Evolutionary conservation across 2,329 filamentous ascomycete species (phyloP), one percentile per base, ranked within the genome.

Genomic region (Lanzia echinophila): DNA sequence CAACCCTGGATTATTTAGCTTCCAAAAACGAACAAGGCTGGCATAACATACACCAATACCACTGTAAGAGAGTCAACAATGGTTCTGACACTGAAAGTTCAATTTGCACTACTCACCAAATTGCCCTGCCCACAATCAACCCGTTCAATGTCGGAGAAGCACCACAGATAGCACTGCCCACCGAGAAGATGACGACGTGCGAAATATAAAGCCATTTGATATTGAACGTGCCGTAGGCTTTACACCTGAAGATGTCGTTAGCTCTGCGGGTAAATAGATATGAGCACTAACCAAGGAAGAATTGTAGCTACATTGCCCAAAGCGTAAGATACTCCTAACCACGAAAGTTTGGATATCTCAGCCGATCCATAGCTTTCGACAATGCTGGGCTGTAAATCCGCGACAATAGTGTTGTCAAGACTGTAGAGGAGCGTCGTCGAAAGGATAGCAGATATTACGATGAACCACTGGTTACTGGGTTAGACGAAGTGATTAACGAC

Each of bases 81-180:
- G 11, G 15, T 13, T 13, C 4, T n/a, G 12, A 13, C 12, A 36
- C 34, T 13, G 11, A 12, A 13, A 33, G 32, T 33, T 33, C 13
- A 33, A n/a, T 36, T 12, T 4, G 11, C 33, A 34, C 71, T 3
- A 69, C 58, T 13, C 73, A 73, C 22, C 68, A 66, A 39, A 73
- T 61, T 15, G 67, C 71, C 10, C 73, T 65, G 1, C 73, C 73
- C 12, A 73, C 60, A 55, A 79, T 77, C 10, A 79, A 58, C 10
- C 71, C 71, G 47, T 70, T 61, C 66, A 64, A 62, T 12, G 48
- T 63, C 6, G 65, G 63, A 20, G 65, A 63, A 1, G 61, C 56
- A 17, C 60, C 65, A 44, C 65, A 67, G 17, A 67, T 50, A 6
- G 63, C 50, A 32, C 56, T 60, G 8, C 65, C 65, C 19, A 65